Conservation (phyloP, 1,284 basidiomycete genomes). For the Apiotrichum gamsii region DNA sequence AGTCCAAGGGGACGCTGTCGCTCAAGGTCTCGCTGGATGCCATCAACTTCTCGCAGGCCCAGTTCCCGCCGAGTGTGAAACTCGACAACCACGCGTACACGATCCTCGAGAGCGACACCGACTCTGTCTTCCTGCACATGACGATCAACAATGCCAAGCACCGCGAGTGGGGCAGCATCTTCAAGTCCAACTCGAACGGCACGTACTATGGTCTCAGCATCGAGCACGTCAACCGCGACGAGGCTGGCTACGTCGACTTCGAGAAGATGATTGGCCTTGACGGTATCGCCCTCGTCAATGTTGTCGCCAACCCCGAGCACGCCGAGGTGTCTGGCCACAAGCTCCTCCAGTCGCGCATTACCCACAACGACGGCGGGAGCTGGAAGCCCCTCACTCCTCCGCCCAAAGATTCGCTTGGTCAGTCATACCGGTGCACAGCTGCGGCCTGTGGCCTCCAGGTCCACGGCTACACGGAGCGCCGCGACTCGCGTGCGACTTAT, state of each 20-base stretch:
- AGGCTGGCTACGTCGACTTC: conserved; percentile 86
- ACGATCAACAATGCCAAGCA: conserved; percentile 72
- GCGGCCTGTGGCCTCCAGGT: conserved; percentile 81
- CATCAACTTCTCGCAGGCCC: conserved; percentile 69
- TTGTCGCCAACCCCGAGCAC: conserved; percentile 67
- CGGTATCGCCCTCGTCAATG: conserved; percentile 87
- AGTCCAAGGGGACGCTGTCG: conserved; percentile 53
- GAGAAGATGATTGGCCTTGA: conserved; percentile 96
- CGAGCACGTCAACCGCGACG: conserved; percentile 84
- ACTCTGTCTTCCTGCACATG: conserved; percentile 89
- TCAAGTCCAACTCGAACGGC: conserved; percentile 94
- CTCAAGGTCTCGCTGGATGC: conserved; percentile 91
- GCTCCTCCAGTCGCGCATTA: conserved; percentile 76
- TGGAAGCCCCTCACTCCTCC: conserved; percentile 84
- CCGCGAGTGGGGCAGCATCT: conserved; percentile 82
- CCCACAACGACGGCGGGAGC: conserved; percentile 89
- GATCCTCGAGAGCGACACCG: conserved; percentile 87
- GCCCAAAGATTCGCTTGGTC: conserved; percentile 65
- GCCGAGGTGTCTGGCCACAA: conserved; percentile 70
- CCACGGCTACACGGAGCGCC: conserved; percentile 91
- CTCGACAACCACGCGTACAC: conserved; percentile 60
- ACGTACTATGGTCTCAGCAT: conserved; percentile 87
- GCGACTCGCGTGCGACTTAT: conserved; percentile 82
- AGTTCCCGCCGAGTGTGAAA: conserved; percentile 83
- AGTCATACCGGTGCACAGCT: conserved; percentile 63